These are phyloP conservation scores for Hemileccinum impolitum DNA, from an alignment of 768 basidiomycete species.

Conservation along the genomic window DNA sequence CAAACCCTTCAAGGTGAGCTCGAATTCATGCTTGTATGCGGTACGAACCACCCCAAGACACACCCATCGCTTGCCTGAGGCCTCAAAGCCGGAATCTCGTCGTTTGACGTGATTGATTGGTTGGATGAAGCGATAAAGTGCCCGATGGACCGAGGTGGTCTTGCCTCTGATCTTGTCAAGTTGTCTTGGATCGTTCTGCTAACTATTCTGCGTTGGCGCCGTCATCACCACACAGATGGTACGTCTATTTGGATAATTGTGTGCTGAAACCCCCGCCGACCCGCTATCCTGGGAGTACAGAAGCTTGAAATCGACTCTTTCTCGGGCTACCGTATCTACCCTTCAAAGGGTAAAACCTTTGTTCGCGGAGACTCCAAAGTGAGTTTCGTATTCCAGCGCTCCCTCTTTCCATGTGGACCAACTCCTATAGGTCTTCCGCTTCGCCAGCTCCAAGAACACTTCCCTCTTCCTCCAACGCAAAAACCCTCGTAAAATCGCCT, in stretches of 20 bases:
- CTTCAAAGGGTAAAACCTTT: constrained; percentile 93
- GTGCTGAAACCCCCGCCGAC: neutral
- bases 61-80: constrained; percentile 1
- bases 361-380: constrained; percentile 97
- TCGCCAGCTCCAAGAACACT: constrained; percentile 86
- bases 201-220: constrained; percentile 4
- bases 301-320: constrained; percentile 99
- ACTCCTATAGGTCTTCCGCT: constrained; percentile 81
- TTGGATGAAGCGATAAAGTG: constrained; percentile 39
- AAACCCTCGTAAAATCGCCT: constrained; percentile 99
- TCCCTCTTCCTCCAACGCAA: constrained; percentile 99
- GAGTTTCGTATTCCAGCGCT: constrained; percentile 17
- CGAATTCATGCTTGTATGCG: constrained; percentile 28
- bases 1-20: constrained; percentile 61
- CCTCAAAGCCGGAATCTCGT: constrained; percentile 4
- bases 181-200: constrained; percentile 14
- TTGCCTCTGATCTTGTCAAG: constrained; percentile 10
- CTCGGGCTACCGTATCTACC: constrained; percentile 97
- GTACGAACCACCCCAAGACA: constrained; percentile 8
- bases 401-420: neutral
- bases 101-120: constrained; percentile 24
- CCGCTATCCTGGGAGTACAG: constrained; percentile 36
- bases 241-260: constrained; percentile 7
- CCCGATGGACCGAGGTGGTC: constrained; percentile 33
- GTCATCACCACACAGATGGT: constrained; percentile 19